A percentile compares a stretch with the other conserved stretches of the same genome.
These are phyloP conservation scores for Neolentinus lepideus DNA, from an alignment of 1,284 basidiomycete genomes.

Conservation along the genomic window DNA sequence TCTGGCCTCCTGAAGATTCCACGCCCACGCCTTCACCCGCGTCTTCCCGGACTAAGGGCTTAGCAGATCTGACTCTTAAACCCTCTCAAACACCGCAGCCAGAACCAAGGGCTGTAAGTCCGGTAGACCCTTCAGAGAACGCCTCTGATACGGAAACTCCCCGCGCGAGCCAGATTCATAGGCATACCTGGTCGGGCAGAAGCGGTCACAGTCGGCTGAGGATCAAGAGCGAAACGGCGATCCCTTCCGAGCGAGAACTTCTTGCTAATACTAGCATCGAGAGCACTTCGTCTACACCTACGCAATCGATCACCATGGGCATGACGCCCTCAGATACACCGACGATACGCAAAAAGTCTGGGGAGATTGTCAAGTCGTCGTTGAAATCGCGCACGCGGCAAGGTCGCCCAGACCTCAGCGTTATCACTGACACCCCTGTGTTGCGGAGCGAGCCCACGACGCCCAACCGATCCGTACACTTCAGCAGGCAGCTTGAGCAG, in stretches of 20 bases:
- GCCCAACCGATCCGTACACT: constrained; percentile 81
- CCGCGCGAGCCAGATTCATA: not conserved
- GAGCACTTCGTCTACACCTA: constrained; percentile 4
- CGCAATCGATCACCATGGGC: not conserved
- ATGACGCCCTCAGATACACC: constrained; percentile 2
- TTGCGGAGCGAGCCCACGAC: constrained; percentile 58
- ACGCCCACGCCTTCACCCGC: constrained; percentile 29
- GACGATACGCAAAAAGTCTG: constrained; percentile 80
- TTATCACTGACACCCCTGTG: constrained; percentile 35
- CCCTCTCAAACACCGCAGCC: constrained; percentile 14
- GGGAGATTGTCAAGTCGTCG: constrained; percentile 88
- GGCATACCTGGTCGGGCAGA: not conserved
- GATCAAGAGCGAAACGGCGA: constrained; percentile 19
- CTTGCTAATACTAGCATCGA: constrained; percentile 19
- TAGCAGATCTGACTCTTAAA: constrained; percentile 9
- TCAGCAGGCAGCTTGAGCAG: constrained; percentile 85
- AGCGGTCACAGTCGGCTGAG: constrained; percentile 9
- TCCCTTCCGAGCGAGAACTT: constrained; percentile 3
- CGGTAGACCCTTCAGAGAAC: constrained; percentile 7
- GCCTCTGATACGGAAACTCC: constrained; percentile 2
- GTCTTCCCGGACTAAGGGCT: not conserved
- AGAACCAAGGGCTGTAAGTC: not conserved
- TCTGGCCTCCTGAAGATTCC: constrained; percentile 32
- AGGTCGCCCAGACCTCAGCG: constrained; percentile 36
- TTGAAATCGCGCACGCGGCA: constrained; percentile 65